A percentile compares a stretch with the other conserved stretches of the same genome.
These are phyloP conservation scores for Rosa multiflora DNA, from an alignment of 306 rosid genomes.

Conservation along the genomic window DNA sequence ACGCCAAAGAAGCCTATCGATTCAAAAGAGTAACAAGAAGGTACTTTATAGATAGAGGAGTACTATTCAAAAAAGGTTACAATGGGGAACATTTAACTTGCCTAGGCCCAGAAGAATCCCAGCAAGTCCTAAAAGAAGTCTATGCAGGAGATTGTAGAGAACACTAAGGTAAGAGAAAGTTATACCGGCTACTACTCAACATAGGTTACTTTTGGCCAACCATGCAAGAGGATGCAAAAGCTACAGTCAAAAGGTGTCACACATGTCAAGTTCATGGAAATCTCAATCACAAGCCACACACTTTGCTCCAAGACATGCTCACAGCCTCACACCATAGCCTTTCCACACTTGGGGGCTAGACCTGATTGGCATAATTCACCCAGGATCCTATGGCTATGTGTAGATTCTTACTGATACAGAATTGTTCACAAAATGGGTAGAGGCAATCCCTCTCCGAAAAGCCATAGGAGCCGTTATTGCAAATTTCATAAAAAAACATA, in stretches of 20 bases:
- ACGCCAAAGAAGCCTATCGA: background rate
- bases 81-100: background rate
- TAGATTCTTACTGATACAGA: background rate
- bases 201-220: background rate
- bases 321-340: background rate
- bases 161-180: background rate
- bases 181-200: background rate
- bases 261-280: background rate
- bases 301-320: background rate
- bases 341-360: background rate
- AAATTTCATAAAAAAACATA: background rate
- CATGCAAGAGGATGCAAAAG: background rate
- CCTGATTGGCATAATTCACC: background rate
- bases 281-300: background rate
- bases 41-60: background rate
- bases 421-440: background rate
- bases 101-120: background rate
- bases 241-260: background rate
- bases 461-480: background rate
- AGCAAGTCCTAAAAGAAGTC: background rate
- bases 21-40: background rate
- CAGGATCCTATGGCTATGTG: too few relatives aligned
- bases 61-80: background rate
- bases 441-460: background rate
- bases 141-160: background rate